Evolutionary conservation across 208 protist species (phyloP).

Genomic region (Crithidia sp.): DNA sequence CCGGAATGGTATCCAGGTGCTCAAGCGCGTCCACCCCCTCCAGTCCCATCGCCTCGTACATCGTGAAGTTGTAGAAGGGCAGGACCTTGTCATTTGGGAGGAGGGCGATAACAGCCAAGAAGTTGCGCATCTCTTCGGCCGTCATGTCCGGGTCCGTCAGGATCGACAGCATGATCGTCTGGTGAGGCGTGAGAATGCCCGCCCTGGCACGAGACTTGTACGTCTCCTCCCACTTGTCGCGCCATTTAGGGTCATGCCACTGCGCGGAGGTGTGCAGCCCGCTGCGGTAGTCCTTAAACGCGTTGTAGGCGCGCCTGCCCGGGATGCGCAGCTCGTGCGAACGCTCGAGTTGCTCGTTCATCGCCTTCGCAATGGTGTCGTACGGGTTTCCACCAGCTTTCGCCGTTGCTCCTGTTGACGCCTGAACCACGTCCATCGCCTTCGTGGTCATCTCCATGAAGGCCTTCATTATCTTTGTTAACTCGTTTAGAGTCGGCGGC

Average conservation of each 20-base stretch:
- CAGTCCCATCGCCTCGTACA: conserved; percentile 1
- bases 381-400: neutral
- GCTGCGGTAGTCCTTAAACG: neutral
- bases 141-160: neutral
- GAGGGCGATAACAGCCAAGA: neutral
- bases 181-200: neutral
- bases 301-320: neutral
- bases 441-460: neutral
- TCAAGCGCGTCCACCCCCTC: neutral
- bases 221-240: neutral
- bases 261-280: neutral
- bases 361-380: conserved; percentile 6
- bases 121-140: conserved; percentile 1
- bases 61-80: neutral
- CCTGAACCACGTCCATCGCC: neutral
- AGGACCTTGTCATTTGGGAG: neutral
- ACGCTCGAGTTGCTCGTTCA: neutral
- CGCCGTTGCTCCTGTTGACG: too few relatives aligned
- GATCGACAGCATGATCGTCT: conserved; percentile 7
- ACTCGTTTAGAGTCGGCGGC: too few relatives aligned
- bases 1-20: conserved; percentile 1
- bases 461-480: too few relatives aligned
- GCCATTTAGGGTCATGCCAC: neutral
- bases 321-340: neutral
- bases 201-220: neutral